Evolutionary conservation across 495 filamentous ascomycete genomes (phyloP), one percentile per base, ranked within the genome.

Genomic region (Endocarpon pusillum): DNA sequence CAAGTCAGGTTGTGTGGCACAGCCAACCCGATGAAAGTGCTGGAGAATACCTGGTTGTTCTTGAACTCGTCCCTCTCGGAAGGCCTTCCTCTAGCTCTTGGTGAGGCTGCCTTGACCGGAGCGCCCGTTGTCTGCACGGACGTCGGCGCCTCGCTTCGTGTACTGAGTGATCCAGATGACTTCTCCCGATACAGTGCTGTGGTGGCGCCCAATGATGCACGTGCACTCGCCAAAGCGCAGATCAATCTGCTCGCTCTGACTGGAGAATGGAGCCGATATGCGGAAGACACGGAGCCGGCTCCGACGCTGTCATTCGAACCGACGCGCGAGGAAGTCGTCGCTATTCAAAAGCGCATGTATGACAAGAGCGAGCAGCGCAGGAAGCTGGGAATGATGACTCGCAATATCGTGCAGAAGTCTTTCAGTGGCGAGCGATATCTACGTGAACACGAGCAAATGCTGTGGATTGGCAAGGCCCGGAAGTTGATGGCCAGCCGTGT

Each of bases 371-470:
- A 67, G 11, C 60, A 71, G 32, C 59, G 73, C 19, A 60, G 66
- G 33, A 59, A 61, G 24, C 57, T 78, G 9, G 73, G 73, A 22
- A 68, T 78, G 71, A 61, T 62, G 44, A 67, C 64, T 0, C 54
- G 73, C 14, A 51, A 61, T 19, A 73, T 73, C 37, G 72, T 76
- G 3, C 65, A 71, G 33, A 67, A 67, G 35, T 66, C 60, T 9
- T 77, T 78, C 50, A 64, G 62, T 20, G 66, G 66, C 3, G 67
- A 73, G 27, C 57, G 73, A 0, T 78, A 77, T 40, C 61, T 78
- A 10, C 61, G 73, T 18, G 73, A 78, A 46, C 73, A 78, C 44
- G 73, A 78, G 46, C 73, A 78, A 46, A 75, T 75, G 71, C 63
- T 73, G 15, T 76, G 71, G 71, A 64, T 74, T 21, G 66, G 66